These are phyloP conservation scores for Salix suchowensis DNA, from an alignment of 345 rosid species.

Conservation along the genomic window DNA sequence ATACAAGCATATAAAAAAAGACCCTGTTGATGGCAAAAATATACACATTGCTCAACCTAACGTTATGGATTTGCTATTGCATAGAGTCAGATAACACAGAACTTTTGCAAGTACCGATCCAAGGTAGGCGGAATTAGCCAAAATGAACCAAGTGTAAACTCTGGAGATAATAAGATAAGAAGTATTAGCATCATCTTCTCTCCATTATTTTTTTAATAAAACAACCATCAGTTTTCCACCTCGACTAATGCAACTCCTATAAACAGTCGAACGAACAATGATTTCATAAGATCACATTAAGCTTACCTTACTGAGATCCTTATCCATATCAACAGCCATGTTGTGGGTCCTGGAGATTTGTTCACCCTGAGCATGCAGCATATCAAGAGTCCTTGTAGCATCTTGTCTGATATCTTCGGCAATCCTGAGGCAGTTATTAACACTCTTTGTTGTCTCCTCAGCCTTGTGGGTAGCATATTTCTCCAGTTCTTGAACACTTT, in stretches of 20 bases:
- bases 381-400: conserved; percentile 28
- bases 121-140: neutral
- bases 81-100: neutral
- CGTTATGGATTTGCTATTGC: neutral
- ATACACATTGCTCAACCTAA: neutral
- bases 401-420: conserved; percentile 25
- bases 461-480: conserved; percentile 26
- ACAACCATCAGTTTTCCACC: neutral
- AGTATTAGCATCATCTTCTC: neutral
- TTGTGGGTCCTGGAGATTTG: conserved; percentile 26
- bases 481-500: conserved; percentile 30
- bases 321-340: conserved; percentile 32
- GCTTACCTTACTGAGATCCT: conserved; percentile 24
- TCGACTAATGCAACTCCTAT: neutral
- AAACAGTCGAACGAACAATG: neutral
- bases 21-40: neutral
- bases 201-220: neutral
- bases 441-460: conserved; percentile 24
- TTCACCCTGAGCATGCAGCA: conserved; percentile 32
- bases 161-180: neutral
- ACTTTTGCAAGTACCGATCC: neutral
- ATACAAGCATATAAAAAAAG: neutral
- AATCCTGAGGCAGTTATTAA: conserved; percentile 22
- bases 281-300: neutral
- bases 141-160: neutral